Conservation (phyloP, 2,329 filamentous ascomycete genomes). For the Trichoderma afroharzianum region DNA sequence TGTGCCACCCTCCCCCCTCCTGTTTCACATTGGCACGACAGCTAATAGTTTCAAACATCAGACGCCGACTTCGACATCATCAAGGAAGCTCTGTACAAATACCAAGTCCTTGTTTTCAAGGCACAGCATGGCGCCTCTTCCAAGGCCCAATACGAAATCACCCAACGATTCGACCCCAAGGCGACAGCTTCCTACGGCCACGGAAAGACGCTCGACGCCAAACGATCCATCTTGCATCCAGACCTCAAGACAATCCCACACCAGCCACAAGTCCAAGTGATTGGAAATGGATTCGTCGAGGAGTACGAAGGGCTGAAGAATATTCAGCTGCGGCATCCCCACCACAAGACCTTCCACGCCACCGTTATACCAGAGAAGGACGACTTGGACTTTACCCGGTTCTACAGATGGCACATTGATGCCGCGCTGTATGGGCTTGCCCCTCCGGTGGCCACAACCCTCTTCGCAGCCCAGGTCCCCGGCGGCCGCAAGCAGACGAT, state of each 20-base stretch:
- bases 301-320: conserved; percentile 69
- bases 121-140: conserved; percentile 61
- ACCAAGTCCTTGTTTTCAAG: conserved; percentile 70
- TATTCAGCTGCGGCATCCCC: conserved; percentile 67
- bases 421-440: conserved; percentile 71
- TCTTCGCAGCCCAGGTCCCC: conserved; percentile 72
- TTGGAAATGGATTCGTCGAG: conserved; percentile 68
- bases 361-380: conserved; percentile 54
- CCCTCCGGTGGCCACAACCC: conserved; percentile 68
- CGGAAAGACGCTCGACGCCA: conserved; percentile 66
- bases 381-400: conserved; percentile 50
- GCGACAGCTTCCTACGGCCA: conserved; percentile 66
- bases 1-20: conserved; percentile 22
- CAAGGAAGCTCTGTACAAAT: conserved; percentile 60
- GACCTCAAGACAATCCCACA: conserved; percentile 78
- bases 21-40: not conserved
- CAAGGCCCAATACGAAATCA: conserved; percentile 70
- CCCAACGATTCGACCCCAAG: conserved; percentile 67
- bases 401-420: conserved; percentile 80
- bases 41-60: conserved; percentile 23
- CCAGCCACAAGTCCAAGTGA: conserved; percentile 72
- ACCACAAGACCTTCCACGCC: conserved; percentile 73
- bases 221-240: conserved; percentile 66
- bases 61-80: conserved; percentile 64
- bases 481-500: conserved; percentile 62